phyloP scores from a whole-genome alignment of 305 asterid species.

The Fraxinus ornus region DNA sequence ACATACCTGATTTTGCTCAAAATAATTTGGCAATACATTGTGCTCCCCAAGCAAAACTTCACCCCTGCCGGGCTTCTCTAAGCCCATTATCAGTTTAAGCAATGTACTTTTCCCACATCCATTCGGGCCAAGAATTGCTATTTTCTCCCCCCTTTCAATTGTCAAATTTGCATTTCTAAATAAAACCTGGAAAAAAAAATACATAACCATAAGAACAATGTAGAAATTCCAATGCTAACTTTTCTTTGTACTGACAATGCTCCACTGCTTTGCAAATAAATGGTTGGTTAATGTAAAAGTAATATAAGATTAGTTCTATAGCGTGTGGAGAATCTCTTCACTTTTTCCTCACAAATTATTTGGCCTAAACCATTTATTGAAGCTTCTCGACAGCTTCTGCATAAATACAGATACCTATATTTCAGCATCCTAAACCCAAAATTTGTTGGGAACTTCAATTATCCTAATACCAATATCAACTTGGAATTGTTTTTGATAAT shows the following conservation, averaged over 20 bases:
- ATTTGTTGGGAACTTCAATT: no score
- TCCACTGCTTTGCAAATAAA: not conserved
- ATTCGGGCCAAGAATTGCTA: conserved; percentile 94
- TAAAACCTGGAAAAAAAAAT: conserved; percentile 50
- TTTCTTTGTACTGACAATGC: not conserved
- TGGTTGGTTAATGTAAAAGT: not conserved
- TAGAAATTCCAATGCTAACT: not conserved
- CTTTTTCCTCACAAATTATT: not conserved
- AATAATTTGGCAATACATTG: conserved; percentile 88
- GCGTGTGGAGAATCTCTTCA: not conserved
- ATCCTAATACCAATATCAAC: not conserved
- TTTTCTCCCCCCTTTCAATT: conserved; percentile 85
- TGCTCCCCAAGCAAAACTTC: conserved; percentile 87
- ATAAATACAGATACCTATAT: not conserved
- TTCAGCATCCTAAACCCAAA: no score
- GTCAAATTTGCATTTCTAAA: conserved; percentile 77
- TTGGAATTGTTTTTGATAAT: not conserved
- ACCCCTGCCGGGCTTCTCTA: conserved; percentile 63
- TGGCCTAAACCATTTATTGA: not conserved
- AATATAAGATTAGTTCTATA: not conserved
- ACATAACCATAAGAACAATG: conserved; percentile 13
- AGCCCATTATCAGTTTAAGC: conserved; percentile 89
- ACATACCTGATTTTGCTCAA: conserved; percentile 96
- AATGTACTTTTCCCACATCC: conserved; percentile 98
- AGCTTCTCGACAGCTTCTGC: not conserved